Evolutionary conservation across 305 asterid species (phyloP).

Genomic region (Fraxinus albicans): DNA sequence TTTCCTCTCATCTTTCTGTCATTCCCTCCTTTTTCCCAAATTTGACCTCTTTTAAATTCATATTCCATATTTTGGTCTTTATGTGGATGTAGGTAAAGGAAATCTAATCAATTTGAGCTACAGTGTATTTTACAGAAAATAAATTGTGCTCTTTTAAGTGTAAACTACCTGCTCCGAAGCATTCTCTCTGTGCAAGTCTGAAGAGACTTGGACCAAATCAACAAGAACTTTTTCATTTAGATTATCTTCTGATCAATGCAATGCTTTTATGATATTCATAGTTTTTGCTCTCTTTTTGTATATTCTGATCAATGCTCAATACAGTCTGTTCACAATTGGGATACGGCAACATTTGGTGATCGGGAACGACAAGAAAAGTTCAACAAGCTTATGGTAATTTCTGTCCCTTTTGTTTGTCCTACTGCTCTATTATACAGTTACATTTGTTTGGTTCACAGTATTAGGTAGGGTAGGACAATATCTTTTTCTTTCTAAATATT

Average conservation of each 20-base stretch:
- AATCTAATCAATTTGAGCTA: neutral
- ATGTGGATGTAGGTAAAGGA: neutral
- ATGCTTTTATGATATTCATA: slow-evolving; percentile 43
- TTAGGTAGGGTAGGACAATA: neutral
- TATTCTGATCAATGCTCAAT: slow-evolving; percentile 40
- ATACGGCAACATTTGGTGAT: slow-evolving; percentile 72
- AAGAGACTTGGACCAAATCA: neutral
- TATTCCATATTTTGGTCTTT: neutral
- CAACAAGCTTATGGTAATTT: slow-evolving; percentile 97
- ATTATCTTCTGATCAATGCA: slow-evolving; percentile 7
- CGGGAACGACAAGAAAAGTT: slow-evolving; percentile 94
- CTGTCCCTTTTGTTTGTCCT: slow-evolving; percentile 23
- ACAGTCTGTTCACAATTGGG: slow-evolving; percentile 86
- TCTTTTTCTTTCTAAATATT: neutral
- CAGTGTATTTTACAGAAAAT: neutral
- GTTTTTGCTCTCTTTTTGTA: slow-evolving; percentile 32
- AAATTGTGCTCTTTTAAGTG: neutral
- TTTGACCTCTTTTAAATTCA: neutral
- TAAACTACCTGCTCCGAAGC: neutral
- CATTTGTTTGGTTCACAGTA: neutral
- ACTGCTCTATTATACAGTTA: neutral
- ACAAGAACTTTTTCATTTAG: slow-evolving; percentile 2
- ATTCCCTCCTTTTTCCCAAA: neutral
- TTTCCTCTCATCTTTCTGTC: neutral
- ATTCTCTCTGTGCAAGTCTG: neutral